These are phyloP conservation scores for Fusarium praegraminearum DNA, from an alignment of 2,329 filamentous ascomycete species.

Conservation along the genomic window DNA sequence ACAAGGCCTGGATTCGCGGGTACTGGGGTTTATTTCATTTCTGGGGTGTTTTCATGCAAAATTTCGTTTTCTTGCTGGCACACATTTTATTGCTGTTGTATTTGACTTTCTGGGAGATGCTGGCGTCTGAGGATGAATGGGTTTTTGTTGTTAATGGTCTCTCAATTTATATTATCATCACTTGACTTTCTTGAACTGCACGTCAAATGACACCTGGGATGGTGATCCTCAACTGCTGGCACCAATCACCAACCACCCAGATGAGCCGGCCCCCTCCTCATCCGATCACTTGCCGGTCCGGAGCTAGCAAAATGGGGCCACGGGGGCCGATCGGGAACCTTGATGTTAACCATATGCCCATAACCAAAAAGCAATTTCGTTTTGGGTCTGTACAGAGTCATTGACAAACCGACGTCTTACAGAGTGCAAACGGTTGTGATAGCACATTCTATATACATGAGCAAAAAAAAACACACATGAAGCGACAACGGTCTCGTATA, in stretches of 20 bases:
- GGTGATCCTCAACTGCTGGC: constrained; percentile 9
- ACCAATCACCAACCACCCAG: constrained; percentile 32
- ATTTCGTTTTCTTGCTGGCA: constrained; percentile 20
- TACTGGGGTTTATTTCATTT: constrained; percentile 15
- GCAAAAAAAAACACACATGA: not conserved
- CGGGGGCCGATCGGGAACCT: constrained; percentile 26
- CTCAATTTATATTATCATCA: constrained; percentile 40
- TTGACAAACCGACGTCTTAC: not conserved
- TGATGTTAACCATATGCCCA: constrained; percentile 23
- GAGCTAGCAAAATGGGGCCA: constrained; percentile 20
- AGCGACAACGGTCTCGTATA: not conserved
- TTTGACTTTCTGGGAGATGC: constrained; percentile 19
- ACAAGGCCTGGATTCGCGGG: constrained; percentile 33
- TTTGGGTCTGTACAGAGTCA: not conserved
- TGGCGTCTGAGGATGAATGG: constrained; percentile 41
- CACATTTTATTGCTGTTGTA: constrained; percentile 17
- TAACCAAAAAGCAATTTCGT: constrained; percentile 4
- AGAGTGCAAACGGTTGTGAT: not conserved
- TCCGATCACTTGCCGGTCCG: constrained; percentile 27
- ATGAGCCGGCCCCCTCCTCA: constrained; percentile 27
- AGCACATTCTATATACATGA: not conserved
- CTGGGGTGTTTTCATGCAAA: constrained; percentile 18
- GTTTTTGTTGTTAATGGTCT: constrained; percentile 30
- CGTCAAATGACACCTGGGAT: constrained; percentile 24
- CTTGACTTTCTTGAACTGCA: constrained; percentile 16